These are phyloP conservation scores for Thinopyrum elongatum DNA, from an alignment of 176 grass and related monocot species.

Conservation along the genomic window DNA sequence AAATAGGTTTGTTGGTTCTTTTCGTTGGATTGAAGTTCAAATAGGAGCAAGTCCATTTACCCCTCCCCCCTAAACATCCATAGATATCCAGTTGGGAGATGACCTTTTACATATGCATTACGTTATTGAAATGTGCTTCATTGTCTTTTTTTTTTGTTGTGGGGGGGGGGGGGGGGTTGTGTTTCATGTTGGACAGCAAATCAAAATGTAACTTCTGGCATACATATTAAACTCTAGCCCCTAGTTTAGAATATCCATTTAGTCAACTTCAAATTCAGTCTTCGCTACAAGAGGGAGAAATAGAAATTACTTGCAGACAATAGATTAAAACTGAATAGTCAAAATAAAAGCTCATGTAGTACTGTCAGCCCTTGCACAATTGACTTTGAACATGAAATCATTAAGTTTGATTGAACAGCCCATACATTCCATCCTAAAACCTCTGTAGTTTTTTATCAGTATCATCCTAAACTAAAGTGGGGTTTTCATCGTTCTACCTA, in stretches of 20 bases:
- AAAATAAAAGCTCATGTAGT: not conserved
- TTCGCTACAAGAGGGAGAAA: not conserved
- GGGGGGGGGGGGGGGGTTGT: too few relatives aligned
- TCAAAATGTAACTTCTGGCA: not conserved
- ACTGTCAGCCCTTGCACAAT: not conserved
- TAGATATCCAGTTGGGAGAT: not conserved
- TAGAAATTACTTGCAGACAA: not conserved
- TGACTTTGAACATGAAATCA: not conserved
- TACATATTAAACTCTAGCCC: not conserved
- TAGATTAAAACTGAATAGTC: not conserved
- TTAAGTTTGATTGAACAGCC: not conserved
- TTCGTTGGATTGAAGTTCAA: not conserved
- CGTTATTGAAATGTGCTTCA: not conserved
- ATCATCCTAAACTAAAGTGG: slow-evolving; percentile 12
- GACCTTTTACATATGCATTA: not conserved
- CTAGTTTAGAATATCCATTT: not conserved
- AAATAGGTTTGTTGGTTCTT: slow-evolving; percentile 9
- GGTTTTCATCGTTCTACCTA: slow-evolving; percentile 14
- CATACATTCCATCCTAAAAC: not conserved
- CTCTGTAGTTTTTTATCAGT: not conserved
- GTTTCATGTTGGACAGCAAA: not conserved
- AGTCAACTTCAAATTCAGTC: not conserved
- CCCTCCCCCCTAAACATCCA: not conserved
- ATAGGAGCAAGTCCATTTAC: not conserved
- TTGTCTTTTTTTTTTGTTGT: too few relatives aligned